Conservation (phyloP, 257 asterid species). For the Solanum appendiculatum region DNA sequence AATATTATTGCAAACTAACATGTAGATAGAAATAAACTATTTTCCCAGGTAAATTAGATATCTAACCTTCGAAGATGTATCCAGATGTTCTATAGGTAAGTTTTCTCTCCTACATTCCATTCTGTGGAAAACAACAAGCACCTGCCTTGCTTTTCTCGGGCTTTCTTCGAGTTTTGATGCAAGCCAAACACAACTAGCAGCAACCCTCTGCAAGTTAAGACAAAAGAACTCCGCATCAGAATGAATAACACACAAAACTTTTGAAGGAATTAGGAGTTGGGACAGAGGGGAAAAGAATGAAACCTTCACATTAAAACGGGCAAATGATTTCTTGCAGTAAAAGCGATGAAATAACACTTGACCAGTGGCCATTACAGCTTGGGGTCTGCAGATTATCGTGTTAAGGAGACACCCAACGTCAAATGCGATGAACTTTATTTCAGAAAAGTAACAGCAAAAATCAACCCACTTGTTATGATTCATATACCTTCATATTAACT, state of each 20-base stretch:
- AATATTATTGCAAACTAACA: not conserved
- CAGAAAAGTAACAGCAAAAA: not conserved
- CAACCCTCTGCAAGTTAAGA: conserved; percentile 56
- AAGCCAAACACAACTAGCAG: conserved; percentile 99
- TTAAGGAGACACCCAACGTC: conserved; percentile 32
- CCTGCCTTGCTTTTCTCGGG: conserved; percentile 85
- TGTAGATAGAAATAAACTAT: not conserved
- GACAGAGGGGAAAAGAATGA: not conserved
- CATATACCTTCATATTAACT: not conserved
- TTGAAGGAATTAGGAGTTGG: not conserved
- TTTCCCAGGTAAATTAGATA: not conserved
- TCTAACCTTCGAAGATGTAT: conserved; percentile 64
- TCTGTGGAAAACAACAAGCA: conserved; percentile 81
- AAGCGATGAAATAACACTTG: conserved; percentile 95
- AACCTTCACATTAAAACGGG: conserved; percentile 89
- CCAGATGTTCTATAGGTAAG: conserved; percentile 73
- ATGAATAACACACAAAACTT: not conserved
- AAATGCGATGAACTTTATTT: not conserved
- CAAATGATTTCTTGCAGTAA: conserved; percentile 89
- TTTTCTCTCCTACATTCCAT: conserved; percentile 96
- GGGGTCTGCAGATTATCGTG: conserved; percentile 55
- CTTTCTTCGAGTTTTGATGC: conserved; percentile 98
- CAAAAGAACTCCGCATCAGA: conserved; percentile 4
- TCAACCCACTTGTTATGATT: not conserved
- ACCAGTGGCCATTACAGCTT: conserved; percentile 97